Evolutionary conservation across 2,329 filamentous ascomycete genomes (phyloP), one percentile per base, ranked within the genome.

Genomic region (Fusarium lyarnte): DNA sequence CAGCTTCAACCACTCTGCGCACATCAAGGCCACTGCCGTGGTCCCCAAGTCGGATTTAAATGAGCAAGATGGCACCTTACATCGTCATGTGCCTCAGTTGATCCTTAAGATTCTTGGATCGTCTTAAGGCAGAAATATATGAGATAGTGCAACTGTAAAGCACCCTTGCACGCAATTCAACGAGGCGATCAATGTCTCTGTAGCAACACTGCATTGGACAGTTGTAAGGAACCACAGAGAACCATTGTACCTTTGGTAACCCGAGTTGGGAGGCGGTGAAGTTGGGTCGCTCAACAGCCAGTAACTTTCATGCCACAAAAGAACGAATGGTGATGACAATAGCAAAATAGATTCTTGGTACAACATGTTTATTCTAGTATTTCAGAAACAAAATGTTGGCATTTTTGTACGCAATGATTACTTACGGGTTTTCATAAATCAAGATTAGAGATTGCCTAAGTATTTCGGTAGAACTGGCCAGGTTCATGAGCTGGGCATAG

Each of bases 51-150:
- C 36, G 21, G 23, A 9, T 29, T 41, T 47, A 25, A 23, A 19
- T 27, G 19, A 38, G 25, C 31, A 41, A 42, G 21, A 62, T 27
- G 62, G 71, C 59, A 74, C 70, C 47, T 74, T 66, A 36, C 51
- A n/a, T 59, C 54, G 25, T 62, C 63, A 58, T 76, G 72, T 63
- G 64, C 42, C 27, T 39, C 70, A 21, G 53, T 61, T 16, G 53
- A 72, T 69, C 47, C 33, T 74, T 42, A 64, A 64, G 36, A 66
- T 52, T 70, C 23, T 47, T 31, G 27, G 61, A 25, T 25, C 74
- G 23, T 76, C 52, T 16, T 74, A 59, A 64, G 47, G 58, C n/a
- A 59, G 68, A 23, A 55, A 64, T 42, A 73, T 65, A 33, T 59
- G 66, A 65, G 60, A 66, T 21, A 60, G 66, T 47, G 46, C 59